Conservation (phyloP, 345 rosid genomes). For the Linum tenue region DNA sequence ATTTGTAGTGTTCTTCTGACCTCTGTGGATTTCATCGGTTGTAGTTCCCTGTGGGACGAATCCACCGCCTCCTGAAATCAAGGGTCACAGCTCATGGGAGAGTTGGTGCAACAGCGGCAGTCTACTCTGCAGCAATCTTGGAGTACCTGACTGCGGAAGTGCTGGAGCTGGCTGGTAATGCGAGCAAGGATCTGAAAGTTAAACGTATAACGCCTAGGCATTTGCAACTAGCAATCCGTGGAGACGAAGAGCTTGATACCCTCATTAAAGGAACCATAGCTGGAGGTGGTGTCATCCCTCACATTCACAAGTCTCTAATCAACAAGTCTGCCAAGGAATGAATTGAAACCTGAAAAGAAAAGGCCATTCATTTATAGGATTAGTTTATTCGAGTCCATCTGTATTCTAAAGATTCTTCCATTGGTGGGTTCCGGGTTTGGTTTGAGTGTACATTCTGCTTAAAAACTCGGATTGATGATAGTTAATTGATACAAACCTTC, state of each 20-base stretch:
- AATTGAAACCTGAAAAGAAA: not conserved
- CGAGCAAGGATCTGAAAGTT: too few relatives aligned
- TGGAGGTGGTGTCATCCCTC: conserved; percentile 21
- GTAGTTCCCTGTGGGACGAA: conserved; percentile 21
- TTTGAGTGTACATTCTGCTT: not conserved
- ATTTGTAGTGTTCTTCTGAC: too few relatives aligned
- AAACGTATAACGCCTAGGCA: too few relatives aligned
- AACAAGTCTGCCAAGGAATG: conserved; percentile 21
- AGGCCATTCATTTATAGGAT: too few relatives aligned
- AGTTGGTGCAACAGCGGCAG: conserved; percentile 28
- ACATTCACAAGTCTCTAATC: conserved; percentile 25
- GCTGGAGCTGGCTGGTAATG: too few relatives aligned
- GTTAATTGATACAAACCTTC: too few relatives aligned
- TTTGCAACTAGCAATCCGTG: too few relatives aligned
- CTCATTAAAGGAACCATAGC: too few relatives aligned
- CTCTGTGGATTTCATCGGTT: not conserved
- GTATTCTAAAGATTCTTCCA: not conserved
- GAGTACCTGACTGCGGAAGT: too few relatives aligned
- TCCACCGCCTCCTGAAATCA: not conserved
- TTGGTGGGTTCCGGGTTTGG: not conserved
- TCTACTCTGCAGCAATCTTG: not conserved
- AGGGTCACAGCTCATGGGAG: conserved; percentile 25
- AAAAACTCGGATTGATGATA: too few relatives aligned
- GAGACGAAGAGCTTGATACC: too few relatives aligned
- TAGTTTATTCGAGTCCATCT: not conserved